phyloP scores from a whole-genome alignment of 2,329 filamentous ascomycete genomes.

The Trichoderma gracile region DNA sequence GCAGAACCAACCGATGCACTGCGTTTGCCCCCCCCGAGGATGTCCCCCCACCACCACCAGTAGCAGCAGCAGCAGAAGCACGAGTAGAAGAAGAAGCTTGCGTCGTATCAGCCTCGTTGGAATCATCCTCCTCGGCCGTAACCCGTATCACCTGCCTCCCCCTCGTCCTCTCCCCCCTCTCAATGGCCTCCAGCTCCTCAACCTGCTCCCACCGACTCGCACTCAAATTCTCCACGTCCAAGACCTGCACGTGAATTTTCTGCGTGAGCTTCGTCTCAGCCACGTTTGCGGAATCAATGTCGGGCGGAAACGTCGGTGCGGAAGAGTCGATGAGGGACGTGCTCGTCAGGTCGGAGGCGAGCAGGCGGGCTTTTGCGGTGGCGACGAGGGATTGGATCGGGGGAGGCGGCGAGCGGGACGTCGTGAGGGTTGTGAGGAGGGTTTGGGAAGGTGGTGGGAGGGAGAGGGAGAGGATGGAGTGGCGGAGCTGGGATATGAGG shows the following conservation, averaged over 20 bases:
- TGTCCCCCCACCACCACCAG: constrained; percentile 24
- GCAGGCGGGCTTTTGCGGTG: constrained; percentile 77
- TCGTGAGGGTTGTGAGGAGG: constrained; percentile 66
- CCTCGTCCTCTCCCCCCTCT: constrained; percentile 70
- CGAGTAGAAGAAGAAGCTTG: background rate
- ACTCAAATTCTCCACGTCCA: constrained; percentile 83
- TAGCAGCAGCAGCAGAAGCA: constrained; percentile 21
- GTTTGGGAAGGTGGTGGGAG: constrained; percentile 53
- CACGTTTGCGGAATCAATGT: constrained; percentile 53
- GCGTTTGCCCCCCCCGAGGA: constrained; percentile 46
- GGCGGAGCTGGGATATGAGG: constrained; percentile 35
- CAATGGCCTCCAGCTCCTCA: constrained; percentile 73
- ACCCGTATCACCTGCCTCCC: constrained; percentile 78
- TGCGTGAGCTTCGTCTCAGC: constrained; percentile 58
- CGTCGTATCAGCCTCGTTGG: constrained; percentile 32
- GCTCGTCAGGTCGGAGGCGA: constrained; percentile 72
- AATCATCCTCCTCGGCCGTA: constrained; percentile 44
- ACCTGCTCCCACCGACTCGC: constrained; percentile 83
- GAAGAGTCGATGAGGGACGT: constrained; percentile 44
- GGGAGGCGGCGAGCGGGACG: constrained; percentile 55
- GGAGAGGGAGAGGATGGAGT: constrained; percentile 53
- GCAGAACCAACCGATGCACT: constrained; percentile 78
- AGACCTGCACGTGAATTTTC: constrained; percentile 74
- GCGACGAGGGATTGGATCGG: constrained; percentile 72
- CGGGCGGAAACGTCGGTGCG: constrained; percentile 51